Evolutionary conservation across 305 asterid genomes (phyloP).

Genomic region (Fraxinus ornus): DNA sequence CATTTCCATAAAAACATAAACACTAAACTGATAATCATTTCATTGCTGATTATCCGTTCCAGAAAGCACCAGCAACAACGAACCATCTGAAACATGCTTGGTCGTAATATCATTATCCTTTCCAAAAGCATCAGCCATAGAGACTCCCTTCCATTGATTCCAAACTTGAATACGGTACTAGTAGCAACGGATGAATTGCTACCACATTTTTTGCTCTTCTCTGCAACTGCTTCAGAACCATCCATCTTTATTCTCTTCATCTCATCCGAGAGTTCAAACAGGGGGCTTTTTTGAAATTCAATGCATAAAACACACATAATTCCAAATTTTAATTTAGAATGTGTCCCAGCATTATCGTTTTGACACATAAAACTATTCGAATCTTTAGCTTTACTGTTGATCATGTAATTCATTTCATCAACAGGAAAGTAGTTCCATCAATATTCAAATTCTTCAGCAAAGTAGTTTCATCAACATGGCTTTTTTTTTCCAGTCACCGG

Average conservation of each 20-base stretch:
- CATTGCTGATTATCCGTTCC: background rate
- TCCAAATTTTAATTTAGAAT: too few relatives aligned
- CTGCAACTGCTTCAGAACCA: slow-evolving; percentile 25
- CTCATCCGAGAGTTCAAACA: slow-evolving; percentile 27
- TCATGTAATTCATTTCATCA: too few relatives aligned
- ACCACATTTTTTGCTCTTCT: slow-evolving; percentile 17
- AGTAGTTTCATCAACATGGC: slow-evolving; percentile 15
- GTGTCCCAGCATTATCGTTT: too few relatives aligned
- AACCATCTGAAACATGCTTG: slow-evolving; percentile 18
- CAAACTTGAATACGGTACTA: slow-evolving; percentile 40
- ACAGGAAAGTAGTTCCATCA: too few relatives aligned
- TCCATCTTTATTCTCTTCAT: slow-evolving; percentile 39
- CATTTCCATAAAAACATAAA: background rate
- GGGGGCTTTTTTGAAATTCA: slow-evolving; percentile 17
- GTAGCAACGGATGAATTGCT: slow-evolving; percentile 4
- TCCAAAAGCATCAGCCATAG: slow-evolving; percentile 18
- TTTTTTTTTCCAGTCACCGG: background rate
- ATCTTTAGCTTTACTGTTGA: too few relatives aligned
- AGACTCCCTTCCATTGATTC: slow-evolving; percentile 10
- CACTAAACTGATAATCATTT: background rate
- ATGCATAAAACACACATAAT: background rate
- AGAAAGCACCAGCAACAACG: background rate
- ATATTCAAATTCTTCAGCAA: too few relatives aligned
- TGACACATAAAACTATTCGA: too few relatives aligned
- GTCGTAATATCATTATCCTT: slow-evolving; percentile 40